Conservation (phyloP, 1,284 basidiomycete genomes). For the Ustilago crameri region DNA sequence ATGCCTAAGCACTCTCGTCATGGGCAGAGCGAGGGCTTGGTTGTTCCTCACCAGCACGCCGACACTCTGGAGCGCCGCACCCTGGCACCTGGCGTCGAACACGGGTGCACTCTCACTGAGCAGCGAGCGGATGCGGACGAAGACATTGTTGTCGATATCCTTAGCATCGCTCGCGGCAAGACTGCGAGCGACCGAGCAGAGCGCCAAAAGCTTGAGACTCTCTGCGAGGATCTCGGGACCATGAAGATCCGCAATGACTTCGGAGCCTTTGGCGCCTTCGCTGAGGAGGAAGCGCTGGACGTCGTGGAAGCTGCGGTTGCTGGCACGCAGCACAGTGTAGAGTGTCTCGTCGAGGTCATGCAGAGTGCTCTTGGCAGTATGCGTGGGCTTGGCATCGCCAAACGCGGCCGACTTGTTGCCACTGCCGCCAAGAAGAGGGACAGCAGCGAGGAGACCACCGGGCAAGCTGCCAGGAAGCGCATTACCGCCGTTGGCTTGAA, state of each 20-base stretch:
- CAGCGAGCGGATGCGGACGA: slow-evolving; percentile 78
- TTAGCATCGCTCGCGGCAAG: slow-evolving; percentile 66
- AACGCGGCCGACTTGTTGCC: slow-evolving; percentile 42
- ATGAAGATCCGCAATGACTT: slow-evolving; percentile 55
- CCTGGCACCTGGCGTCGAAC: slow-evolving; percentile 82
- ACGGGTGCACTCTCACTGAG: slow-evolving; percentile 84
- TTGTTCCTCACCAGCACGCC: slow-evolving; percentile 85
- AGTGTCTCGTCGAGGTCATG: slow-evolving; percentile 66
- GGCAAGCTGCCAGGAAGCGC: slow-evolving; percentile 12
- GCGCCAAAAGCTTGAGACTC: slow-evolving; percentile 82
- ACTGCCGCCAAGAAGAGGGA: slow-evolving; percentile 40
- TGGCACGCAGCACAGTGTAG: slow-evolving; percentile 52
- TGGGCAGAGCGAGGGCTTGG: slow-evolving; percentile 79
- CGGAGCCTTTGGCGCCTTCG: slow-evolving; percentile 47
- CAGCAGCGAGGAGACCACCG: slow-evolving; percentile 36
- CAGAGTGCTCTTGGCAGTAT: slow-evolving; percentile 6
- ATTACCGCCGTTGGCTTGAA: slow-evolving; percentile 4
- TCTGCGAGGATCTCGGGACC: slow-evolving; percentile 54
- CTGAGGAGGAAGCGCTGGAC: slow-evolving; percentile 63
- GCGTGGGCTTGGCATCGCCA: slow-evolving; percentile 66
- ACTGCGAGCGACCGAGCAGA: slow-evolving; percentile 80
- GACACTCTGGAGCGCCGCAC: slow-evolving; percentile 83
- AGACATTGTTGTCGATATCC: slow-evolving; percentile 74
- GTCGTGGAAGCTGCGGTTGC: slow-evolving; percentile 61
- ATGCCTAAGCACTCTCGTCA: slow-evolving; percentile 83